A percentile compares a stretch with the other conserved stretches of the same genome.
Evolutionary conservation across 176 grass and related monocot species (phyloP).

Genomic region (Carex pumila): DNA sequence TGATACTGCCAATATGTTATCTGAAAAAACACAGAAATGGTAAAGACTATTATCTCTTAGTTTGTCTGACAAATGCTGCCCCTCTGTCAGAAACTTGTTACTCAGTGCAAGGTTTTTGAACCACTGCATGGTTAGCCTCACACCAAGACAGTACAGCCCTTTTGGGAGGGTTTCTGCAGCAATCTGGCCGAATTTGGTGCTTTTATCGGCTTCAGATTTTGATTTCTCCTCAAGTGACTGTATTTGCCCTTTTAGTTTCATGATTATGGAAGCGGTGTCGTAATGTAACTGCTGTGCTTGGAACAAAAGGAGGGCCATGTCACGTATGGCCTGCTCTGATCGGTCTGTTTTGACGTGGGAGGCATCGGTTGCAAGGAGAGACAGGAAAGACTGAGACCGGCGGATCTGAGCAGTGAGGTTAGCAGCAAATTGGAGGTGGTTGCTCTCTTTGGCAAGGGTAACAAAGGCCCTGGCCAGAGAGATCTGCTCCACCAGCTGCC

Average conservation of each 20-base stretch:
- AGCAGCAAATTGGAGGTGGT: slow-evolving; percentile 70
- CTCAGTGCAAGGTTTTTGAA: slow-evolving; percentile 58
- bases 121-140: slow-evolving; percentile 86
- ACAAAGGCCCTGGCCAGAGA: slow-evolving; percentile 80
- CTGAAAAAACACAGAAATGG: slow-evolving; percentile 93
- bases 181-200: slow-evolving; percentile 86
- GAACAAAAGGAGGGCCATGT: slow-evolving; percentile 73
- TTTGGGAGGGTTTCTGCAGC: slow-evolving; percentile 96
- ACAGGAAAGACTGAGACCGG: slow-evolving; percentile 48
- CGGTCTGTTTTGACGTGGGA: slow-evolving; percentile 28
- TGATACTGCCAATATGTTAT: slow-evolving; percentile 89
- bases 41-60: slow-evolving; percentile 74
- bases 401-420: slow-evolving; percentile 61
- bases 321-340: slow-evolving; percentile 53
- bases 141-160: slow-evolving; percentile 84
- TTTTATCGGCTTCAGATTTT: slow-evolving; percentile 78
- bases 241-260: slow-evolving; percentile 91
- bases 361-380: slow-evolving; percentile 35
- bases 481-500: slow-evolving; percentile 86
- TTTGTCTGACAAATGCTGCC: slow-evolving; percentile 38
- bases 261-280: slow-evolving; percentile 53
- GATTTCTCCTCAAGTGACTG: slow-evolving; percentile 74
- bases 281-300: slow-evolving; percentile 79
- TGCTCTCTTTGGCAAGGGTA: slow-evolving; percentile 59
- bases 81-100: slow-evolving; percentile 50